Evolutionary conservation across 1,139 yeast genomes (phyloP).

Genomic region (Candida pseudoviswanathii): DNA sequence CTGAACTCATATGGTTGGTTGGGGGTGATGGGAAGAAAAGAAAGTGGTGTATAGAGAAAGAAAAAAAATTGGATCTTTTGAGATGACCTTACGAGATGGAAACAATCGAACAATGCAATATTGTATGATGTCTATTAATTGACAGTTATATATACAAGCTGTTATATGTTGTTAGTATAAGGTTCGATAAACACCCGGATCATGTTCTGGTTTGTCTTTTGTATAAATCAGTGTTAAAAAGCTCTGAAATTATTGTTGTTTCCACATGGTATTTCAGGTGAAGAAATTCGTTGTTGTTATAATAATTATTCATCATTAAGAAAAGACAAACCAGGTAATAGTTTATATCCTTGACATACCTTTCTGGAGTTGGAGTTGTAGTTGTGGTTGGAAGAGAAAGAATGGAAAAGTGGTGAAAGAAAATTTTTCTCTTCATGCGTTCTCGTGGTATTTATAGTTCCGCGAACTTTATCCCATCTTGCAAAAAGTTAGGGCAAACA

Average conservation of each 20-base stretch:
- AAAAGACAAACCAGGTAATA: not conserved
- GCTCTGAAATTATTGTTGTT: slow-evolving; percentile 58
- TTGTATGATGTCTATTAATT: slow-evolving; percentile 2
- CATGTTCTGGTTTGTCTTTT: not conserved
- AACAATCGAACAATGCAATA: not conserved
- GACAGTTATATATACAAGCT: slow-evolving; percentile 1
- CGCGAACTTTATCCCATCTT: slow-evolving; percentile 5
- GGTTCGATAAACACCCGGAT: not conserved
- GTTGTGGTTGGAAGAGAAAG: not conserved
- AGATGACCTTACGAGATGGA: slow-evolving; percentile 1
- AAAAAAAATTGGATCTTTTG: not conserved
- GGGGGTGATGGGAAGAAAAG: not conserved
- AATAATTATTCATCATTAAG: slow-evolving; percentile 41
- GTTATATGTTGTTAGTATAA: not conserved
- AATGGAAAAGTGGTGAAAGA: slow-evolving; percentile 4
- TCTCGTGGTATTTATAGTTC: not conserved
- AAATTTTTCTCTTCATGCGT: not conserved
- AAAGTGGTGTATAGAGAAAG: not conserved
- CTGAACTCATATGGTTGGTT: slow-evolving; percentile 8
- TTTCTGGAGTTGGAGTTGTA: not conserved
- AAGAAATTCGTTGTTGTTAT: slow-evolving; percentile 61
- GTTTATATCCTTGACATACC: not conserved
- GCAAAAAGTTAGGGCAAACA: slow-evolving; percentile 10
- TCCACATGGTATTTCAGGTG: slow-evolving; percentile 65
- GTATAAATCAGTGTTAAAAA: slow-evolving; percentile 61